These are phyloP conservation scores for Trichosporon sp. DNA, from an alignment of 1,284 basidiomycete species.

Conservation along the genomic window DNA sequence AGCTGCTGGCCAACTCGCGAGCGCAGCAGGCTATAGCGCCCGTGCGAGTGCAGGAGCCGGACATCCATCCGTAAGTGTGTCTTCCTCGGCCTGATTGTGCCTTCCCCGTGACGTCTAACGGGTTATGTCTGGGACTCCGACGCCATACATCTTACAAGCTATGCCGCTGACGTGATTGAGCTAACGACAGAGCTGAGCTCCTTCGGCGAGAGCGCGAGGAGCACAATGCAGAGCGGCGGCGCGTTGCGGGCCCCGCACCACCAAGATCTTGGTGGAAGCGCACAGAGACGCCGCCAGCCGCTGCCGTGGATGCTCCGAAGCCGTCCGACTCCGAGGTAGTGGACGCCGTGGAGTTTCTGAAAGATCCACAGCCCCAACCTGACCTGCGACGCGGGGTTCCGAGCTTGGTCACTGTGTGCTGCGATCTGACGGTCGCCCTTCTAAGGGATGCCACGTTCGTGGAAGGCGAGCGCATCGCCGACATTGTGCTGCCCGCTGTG, in stretches of 20 bases:
- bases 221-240: constrained; percentile 26
- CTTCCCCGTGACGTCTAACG: too few relatives aligned
- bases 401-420: constrained; percentile 25
- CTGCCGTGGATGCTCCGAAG: background rate
- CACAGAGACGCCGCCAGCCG: background rate
- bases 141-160: background rate
- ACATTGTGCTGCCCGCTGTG: constrained; percentile 27
- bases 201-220: constrained; percentile 26
- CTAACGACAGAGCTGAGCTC: constrained; percentile 31
- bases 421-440: constrained; percentile 22
- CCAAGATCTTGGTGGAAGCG: constrained; percentile 35
- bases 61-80: constrained; percentile 33
- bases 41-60: constrained; percentile 1
- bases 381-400: background rate
- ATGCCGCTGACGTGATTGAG: background rate
- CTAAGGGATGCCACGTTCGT: constrained; percentile 22
- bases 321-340: background rate
- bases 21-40: constrained; percentile 3
- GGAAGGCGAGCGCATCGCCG: constrained; percentile 19
- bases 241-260: constrained; percentile 37
- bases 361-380: background rate
- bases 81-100: background rate
- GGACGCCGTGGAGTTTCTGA: constrained; percentile 2
- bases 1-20: constrained; percentile 26
- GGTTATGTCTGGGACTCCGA: too few relatives aligned